These are phyloP conservation scores for Rosellinia necatrix DNA, from an alignment of 2,329 filamentous ascomycete species.

Conservation along the genomic window DNA sequence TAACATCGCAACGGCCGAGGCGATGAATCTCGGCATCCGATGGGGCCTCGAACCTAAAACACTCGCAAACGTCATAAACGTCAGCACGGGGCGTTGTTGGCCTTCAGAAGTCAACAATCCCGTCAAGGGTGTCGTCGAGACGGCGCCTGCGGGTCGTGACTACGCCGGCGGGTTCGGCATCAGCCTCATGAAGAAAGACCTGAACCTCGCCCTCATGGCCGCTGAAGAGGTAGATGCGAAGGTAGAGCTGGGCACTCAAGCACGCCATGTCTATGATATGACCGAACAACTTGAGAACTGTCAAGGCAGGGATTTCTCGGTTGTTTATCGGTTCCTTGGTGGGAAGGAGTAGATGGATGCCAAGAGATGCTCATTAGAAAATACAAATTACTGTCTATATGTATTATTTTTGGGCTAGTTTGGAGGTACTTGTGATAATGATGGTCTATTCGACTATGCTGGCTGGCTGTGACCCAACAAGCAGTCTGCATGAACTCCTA, in stretches of 20 bases:
- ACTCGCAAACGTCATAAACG: conserved; percentile 86
- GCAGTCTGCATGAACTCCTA: too few species aligned
- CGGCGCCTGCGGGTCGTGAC: conserved; percentile 74
- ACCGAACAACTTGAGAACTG: conserved; percentile 65
- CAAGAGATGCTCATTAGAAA: too few species aligned
- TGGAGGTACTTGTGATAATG: too few species aligned
- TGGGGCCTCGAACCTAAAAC: conserved; percentile 65
- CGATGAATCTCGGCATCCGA: conserved; percentile 67
- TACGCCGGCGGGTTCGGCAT: conserved; percentile 81
- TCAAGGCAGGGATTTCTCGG: conserved; percentile 77
- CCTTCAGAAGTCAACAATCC: conserved; percentile 96
- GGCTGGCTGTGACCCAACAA: too few species aligned
- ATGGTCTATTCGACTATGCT: too few species aligned
- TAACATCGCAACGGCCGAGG: conserved; percentile 75
- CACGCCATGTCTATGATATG: conserved; percentile 68
- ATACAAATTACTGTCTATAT: background rate
- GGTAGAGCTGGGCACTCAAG: conserved; percentile 67
- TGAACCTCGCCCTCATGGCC: conserved; percentile 73
- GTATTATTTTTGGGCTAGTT: too few species aligned
- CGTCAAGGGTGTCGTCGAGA: conserved; percentile 79
- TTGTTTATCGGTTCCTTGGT: conserved; percentile 75
- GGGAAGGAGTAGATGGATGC: conserved; percentile 52
- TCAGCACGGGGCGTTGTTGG: conserved; percentile 94
- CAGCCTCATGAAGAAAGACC: conserved; percentile 79
- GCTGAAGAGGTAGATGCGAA: conserved; percentile 69